Evolutionary conservation across 352 stramenopile species (phyloP).

Genomic region (Phytophthora megakarya): DNA sequence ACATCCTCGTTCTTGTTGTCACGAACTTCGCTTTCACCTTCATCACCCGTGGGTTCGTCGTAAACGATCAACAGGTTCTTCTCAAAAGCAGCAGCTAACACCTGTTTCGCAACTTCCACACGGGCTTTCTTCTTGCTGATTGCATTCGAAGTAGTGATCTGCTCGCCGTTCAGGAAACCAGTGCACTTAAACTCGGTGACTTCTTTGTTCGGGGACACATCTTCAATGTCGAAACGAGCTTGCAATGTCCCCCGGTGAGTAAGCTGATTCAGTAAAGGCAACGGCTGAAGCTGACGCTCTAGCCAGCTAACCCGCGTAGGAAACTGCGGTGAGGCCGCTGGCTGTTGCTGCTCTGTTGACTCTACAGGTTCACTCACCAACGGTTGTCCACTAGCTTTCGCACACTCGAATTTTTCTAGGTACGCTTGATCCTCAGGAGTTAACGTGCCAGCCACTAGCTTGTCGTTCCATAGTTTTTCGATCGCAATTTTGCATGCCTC

Average conservation of each 20-base stretch:
- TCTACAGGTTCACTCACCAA: slow-evolving; percentile 1
- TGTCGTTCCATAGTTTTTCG: slow-evolving; percentile 79
- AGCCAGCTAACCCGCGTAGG: slow-evolving; percentile 44
- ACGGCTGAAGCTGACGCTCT: slow-evolving; percentile 50
- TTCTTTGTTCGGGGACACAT: slow-evolving; percentile 48
- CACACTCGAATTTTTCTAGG: slow-evolving; percentile 51
- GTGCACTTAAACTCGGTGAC: slow-evolving; percentile 58
- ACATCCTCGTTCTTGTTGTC: slow-evolving; percentile 33
- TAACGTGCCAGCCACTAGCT: slow-evolving; percentile 59
- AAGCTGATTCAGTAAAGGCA: slow-evolving; percentile 64
- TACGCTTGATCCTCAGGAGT: slow-evolving; percentile 63
- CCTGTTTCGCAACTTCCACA: slow-evolving; percentile 50
- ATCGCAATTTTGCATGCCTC: slow-evolving; percentile 65
- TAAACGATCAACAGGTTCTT: slow-evolving; percentile 49
- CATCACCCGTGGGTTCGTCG: slow-evolving; percentile 39
- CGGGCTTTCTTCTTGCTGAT: slow-evolving; percentile 89
- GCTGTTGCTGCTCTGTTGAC: neutral
- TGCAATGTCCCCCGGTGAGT: slow-evolving; percentile 45
- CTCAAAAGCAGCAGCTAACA: slow-evolving; percentile 82
- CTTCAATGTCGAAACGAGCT: slow-evolving; percentile 52
- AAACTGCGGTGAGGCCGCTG: slow-evolving; percentile 1
- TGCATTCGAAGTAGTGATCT: slow-evolving; percentile 38
- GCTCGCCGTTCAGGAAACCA: slow-evolving; percentile 52
- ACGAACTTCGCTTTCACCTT: slow-evolving; percentile 14
- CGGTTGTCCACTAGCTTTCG: slow-evolving; percentile 21